Conservation (phyloP, 2,329 filamentous ascomycete genomes). For the Amauroascus niger region DNA sequence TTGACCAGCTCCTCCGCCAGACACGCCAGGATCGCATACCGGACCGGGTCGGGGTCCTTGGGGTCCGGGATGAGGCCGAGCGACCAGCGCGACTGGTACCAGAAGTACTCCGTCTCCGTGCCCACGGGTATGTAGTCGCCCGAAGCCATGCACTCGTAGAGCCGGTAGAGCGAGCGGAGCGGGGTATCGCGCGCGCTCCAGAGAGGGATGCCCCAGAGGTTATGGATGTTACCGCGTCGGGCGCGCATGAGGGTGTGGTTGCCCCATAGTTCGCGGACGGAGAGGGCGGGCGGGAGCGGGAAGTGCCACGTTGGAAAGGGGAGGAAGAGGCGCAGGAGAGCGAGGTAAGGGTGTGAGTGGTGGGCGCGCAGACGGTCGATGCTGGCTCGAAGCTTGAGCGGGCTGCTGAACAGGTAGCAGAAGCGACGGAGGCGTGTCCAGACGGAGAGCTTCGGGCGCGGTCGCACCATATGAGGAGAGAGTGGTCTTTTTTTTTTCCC, state of each 20-base stretch:
- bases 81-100: constrained; percentile 21
- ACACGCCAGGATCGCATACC: constrained; percentile 25
- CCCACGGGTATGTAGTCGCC: constrained; percentile 19
- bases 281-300: constrained; percentile 18
- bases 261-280: constrained; percentile 13
- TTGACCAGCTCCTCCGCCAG: constrained; percentile 21
- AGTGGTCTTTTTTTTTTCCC: background rate
- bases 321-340: constrained; percentile 19
- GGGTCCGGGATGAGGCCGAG: constrained; percentile 23
- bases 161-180: constrained; percentile 22
- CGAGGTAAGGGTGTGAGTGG: constrained; percentile 17
- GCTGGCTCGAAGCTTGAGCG: constrained; percentile 15
- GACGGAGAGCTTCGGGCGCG: constrained; percentile 11
- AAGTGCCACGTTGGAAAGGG: constrained; percentile 20
- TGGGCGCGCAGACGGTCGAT: constrained; percentile 15
- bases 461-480: constrained; percentile 7
- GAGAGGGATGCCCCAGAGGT: constrained; percentile 16
- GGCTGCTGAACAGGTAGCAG: constrained; percentile 12
- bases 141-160: constrained; percentile 22
- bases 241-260: constrained; percentile 11
- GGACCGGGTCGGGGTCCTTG: constrained; percentile 21
- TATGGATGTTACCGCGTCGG: constrained; percentile 10
- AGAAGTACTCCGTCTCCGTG: constrained; percentile 24
- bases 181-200: constrained; percentile 23
- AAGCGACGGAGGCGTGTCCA: constrained; percentile 11